phyloP scores from a whole-genome alignment of 345 rosid genomes.

The Rubroshorea leprosula region DNA sequence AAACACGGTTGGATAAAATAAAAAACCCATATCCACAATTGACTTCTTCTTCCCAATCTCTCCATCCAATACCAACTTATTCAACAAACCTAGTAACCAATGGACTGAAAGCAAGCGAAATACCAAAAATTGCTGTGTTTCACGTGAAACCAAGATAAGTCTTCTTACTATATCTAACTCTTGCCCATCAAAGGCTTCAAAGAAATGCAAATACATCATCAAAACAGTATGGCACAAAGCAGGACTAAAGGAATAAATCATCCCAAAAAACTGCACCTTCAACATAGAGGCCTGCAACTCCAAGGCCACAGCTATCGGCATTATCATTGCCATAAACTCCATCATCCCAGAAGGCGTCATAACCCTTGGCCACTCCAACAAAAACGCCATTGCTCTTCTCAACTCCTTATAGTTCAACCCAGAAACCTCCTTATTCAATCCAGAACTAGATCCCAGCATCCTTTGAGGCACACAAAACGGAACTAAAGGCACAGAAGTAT shows the following conservation, averaged over 20 bases:
- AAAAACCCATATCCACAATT: conserved; percentile 50
- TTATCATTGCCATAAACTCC: conserved; percentile 76
- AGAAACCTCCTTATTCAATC: conserved; percentile 22
- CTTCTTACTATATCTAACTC: conserved; percentile 66
- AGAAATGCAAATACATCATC: conserved; percentile 49
- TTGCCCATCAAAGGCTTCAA: conserved; percentile 73
- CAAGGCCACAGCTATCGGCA: conserved; percentile 66
- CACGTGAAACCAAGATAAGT: conserved; percentile 58
- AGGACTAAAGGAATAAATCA: conserved; percentile 84
- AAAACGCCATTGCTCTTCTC: conserved; percentile 79
- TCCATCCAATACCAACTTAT: conserved; percentile 36
- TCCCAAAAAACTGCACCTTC: conserved; percentile 83
- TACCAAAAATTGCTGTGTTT: conserved; percentile 59
- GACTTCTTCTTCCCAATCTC: conserved; percentile 49
- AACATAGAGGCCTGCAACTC: conserved; percentile 88
- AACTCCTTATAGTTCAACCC: conserved; percentile 84
- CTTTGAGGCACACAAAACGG: conserved; percentile 70
- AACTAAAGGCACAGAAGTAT: conserved; percentile 65
- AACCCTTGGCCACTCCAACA: conserved; percentile 75
- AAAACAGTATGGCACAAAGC: conserved; percentile 68
- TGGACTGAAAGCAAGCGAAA: conserved; percentile 81
- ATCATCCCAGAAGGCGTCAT: conserved; percentile 77
- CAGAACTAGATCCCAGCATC: conserved; percentile 24
- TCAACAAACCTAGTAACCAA: conserved; percentile 71
- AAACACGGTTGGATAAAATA: conserved; percentile 72